Evolutionary conservation across 2,329 filamentous ascomycete species (phyloP), one percentile per base, ranked within the genome.

Genomic region (Stagonosporopsis vannaccii): DNA sequence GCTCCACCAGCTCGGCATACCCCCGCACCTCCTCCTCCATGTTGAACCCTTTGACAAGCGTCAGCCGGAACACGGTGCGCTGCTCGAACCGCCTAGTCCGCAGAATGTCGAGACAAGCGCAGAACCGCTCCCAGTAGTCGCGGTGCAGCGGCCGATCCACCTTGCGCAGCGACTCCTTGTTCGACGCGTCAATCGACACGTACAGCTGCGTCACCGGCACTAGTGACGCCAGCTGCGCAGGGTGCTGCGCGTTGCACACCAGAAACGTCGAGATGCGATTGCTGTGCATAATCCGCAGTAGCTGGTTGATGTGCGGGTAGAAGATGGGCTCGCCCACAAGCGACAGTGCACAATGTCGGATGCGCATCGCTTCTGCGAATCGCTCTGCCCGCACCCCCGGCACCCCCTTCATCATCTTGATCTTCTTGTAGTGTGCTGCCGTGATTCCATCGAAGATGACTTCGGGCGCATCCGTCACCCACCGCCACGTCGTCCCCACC

Each of bases 261-360:
- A 98, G 82, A 79, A 98, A 99, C 28, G 90, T 95, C 3, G 91
- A 96, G 65, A 98, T 97, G 66, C 87, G 89, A 74, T 96, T 90
- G 12, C 77, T 80, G 78, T 98, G 94, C 62, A 99, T 83, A 82
- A 98, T 85, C 11, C 80, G 84, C 1, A 96, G 81, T 70, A 98
- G 93, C 71, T 93, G 90, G 77, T 99, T 97, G 82, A 98, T 98
- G 71, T 96, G 88, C 9, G 95, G 95, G 76, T 98, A 98, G 80
- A 98, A 98, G 67, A 97, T 97, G n/a, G 94, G 94, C 77, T 99
- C 94, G 65, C 95, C 94, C 20, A 99, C 95, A 9, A 99, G 83
- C 63, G 88, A 92, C 41, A 99, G 81, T 0, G 95, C 95, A 75
- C 94, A 99, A 77, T 99, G 94, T 0, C 92, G 85, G 67, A 99